A percentile compares a stretch with the other conserved stretches of the same genome.
Evolutionary conservation across 1,139 yeast genomes (phyloP).

Genomic region (Scheffersomyces insectosa): DNA sequence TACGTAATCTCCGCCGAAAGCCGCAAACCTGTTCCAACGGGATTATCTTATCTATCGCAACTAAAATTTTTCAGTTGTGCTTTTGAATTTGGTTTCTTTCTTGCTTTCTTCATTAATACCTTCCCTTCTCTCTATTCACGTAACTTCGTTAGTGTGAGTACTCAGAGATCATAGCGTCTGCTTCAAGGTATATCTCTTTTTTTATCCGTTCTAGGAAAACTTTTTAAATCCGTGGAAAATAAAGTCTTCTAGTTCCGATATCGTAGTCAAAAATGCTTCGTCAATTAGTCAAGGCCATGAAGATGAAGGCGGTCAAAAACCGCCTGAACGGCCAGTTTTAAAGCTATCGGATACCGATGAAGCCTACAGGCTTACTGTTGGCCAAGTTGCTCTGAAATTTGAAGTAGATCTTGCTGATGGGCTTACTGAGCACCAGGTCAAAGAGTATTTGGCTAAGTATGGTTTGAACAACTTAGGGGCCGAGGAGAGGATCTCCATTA

Average conservation of each 20-base stretch:
- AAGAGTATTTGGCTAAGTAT: constrained; percentile 10
- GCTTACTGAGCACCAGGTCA: constrained; percentile 12
- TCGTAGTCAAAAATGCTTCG: constrained; percentile 13
- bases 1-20: too few relatives aligned
- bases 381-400: constrained; percentile 12
- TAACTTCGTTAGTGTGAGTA: too few relatives aligned
- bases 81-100: too few relatives aligned
- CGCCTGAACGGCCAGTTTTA: constrained; percentile 7
- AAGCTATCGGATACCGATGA: not conserved
- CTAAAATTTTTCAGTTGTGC: not conserved
- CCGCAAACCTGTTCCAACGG: not conserved
- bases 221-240: constrained; percentile 4
- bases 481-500: constrained; percentile 25
- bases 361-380: constrained; percentile 16
- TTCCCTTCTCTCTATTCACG: too few relatives aligned
- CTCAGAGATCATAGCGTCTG: too few relatives aligned
- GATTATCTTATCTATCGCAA: not conserved
- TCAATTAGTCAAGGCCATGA: constrained; percentile 16
- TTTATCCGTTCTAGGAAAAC: too few relatives aligned
- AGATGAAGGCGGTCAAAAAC: constrained; percentile 19
- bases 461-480: constrained; percentile 33
- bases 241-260: constrained; percentile 8
- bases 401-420: constrained; percentile 15
- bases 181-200: too few relatives aligned
- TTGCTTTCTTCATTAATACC: too few relatives aligned